These are phyloP conservation scores for Harrya chromipes DNA, from an alignment of 768 basidiomycete species.

Conservation along the genomic window DNA sequence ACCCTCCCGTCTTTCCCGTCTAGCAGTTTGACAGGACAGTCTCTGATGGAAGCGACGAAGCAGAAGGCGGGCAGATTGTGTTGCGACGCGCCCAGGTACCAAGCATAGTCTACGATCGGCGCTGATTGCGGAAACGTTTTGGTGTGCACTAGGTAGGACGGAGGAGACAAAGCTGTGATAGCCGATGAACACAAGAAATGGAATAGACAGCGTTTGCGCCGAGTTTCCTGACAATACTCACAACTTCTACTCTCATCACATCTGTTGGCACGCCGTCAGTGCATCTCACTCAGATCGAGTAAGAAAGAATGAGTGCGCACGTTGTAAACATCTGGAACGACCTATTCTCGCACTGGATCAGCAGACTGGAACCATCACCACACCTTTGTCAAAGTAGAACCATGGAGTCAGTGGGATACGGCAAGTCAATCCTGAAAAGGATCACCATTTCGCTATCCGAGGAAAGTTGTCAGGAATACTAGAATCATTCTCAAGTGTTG, in stretches of 20 bases:
- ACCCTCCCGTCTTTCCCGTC: slow-evolving; percentile 80
- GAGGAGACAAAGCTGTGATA: not conserved
- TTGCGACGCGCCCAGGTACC: slow-evolving; percentile 78
- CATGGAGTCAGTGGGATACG: not conserved
- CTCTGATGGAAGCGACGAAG: slow-evolving; percentile 79
- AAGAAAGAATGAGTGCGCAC: slow-evolving; percentile 32
- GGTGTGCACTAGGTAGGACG: slow-evolving; percentile 11
- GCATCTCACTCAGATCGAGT: not conserved
- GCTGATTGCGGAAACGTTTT: slow-evolving; percentile 51
- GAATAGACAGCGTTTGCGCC: not conserved
- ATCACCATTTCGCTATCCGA: slow-evolving; percentile 54
- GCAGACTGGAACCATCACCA: slow-evolving; percentile 65
- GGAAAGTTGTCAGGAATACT: slow-evolving; percentile 45
- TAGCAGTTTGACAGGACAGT: slow-evolving; percentile 80
- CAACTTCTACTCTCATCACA: not conserved
- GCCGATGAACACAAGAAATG: not conserved
- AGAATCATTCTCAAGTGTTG: slow-evolving; percentile 21
- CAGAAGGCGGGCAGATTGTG: slow-evolving; percentile 66
- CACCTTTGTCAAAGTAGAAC: slow-evolving; percentile 45
- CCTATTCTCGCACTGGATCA: slow-evolving; percentile 72
- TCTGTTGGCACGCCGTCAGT: slow-evolving; percentile 1
- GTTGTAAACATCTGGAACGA: slow-evolving; percentile 52
- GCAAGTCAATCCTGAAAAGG: not conserved
- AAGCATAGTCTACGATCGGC: slow-evolving; percentile 73
- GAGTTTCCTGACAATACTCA: not conserved